Base-by-base conservation (phyloP, 2,329 filamentous ascomycete genomes). In the Colletotrichum truncatum region DNA sequence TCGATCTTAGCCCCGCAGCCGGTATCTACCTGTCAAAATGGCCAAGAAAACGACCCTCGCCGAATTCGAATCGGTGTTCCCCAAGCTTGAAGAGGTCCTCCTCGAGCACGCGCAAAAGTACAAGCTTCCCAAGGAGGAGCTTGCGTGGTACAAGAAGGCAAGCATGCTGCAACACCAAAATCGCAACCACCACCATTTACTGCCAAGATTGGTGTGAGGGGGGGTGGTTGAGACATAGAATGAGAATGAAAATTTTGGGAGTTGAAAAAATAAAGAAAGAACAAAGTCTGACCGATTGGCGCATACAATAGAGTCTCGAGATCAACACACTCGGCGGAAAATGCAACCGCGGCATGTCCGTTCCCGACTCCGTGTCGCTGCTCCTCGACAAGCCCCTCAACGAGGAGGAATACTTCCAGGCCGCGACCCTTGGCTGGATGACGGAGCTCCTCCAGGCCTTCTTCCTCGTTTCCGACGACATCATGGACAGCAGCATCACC, bases 291-390 rank as follows among this genome's bases (percentile, higher is more conserved):
- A 30, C 36, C 6, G 43, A 51, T 58, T 49, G 45, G 38, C 34
- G 14, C 18, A 38, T n/a, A 12, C 25, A 54, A 60, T 73, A 98
- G 93, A 91, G 87, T 67, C 87, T 98, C 74, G 87, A 94, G 76
- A 86, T 89, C 82, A 99, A 99, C 82, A 89, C 93, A 6, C 84
- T 96, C 57, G 96, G 96, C 72, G 96, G 96, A 77, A 99, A 99
- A 86, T 97, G 94, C 85, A 99, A 99, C 84, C 93, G 96, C 75
- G 96, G 96, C 82, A 97, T 99, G 89, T 98, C 94, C 49, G 95
- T 98, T 66, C 91, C 96, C 71, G 96, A 99, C 82, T 96, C 94
- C 48, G 90, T 91, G 70, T 91, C 93, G 70, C 84, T 96, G 73
- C 89, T 98, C 68, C 87, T 94, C 75, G 85, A 80, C 71, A 83